Evolutionary conservation across 495 filamentous ascomycete genomes (phyloP).

Genomic region (Podospora comata): DNA sequence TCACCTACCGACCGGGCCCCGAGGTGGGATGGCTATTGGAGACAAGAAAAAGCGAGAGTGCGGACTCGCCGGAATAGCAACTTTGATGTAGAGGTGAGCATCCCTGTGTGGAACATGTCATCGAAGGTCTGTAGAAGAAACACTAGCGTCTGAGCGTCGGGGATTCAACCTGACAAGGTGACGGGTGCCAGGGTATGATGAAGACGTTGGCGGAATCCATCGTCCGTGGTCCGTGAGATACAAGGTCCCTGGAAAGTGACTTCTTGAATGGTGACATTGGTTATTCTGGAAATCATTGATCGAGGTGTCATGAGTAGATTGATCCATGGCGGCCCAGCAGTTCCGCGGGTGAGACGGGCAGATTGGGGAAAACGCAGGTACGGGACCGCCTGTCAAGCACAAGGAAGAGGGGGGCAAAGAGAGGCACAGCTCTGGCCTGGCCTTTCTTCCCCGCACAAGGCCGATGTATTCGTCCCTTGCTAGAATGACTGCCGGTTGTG

Average conservation of each 20-base stretch:
- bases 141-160: slow-evolving; percentile 27
- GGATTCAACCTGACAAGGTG: slow-evolving; percentile 19
- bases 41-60: slow-evolving; percentile 16
- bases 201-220: background rate
- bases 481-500: slow-evolving; percentile 10
- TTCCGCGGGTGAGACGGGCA: background rate
- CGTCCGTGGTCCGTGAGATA: background rate
- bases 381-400: slow-evolving; percentile 15
- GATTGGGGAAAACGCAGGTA: slow-evolving; percentile 19
- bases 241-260: background rate
- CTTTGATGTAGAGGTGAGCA: background rate
- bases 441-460: slow-evolving; percentile 7
- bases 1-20: background rate
- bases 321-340: background rate
- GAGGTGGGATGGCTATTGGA: slow-evolving; percentile 11
- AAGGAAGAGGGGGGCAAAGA: slow-evolving; percentile 3
- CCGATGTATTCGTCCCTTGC: background rate
- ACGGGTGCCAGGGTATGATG: slow-evolving; percentile 12
- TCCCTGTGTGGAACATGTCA: slow-evolving; percentile 39
- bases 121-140: slow-evolving; percentile 42
- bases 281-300: slow-evolving; percentile 2
- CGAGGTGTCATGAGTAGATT: slow-evolving; percentile 5
- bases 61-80: slow-evolving; percentile 29
- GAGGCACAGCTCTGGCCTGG: slow-evolving; percentile 1
- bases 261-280: background rate